Conservation (phyloP, 2,329 filamentous ascomycete genomes). For the Cadophora malorum region DNA sequence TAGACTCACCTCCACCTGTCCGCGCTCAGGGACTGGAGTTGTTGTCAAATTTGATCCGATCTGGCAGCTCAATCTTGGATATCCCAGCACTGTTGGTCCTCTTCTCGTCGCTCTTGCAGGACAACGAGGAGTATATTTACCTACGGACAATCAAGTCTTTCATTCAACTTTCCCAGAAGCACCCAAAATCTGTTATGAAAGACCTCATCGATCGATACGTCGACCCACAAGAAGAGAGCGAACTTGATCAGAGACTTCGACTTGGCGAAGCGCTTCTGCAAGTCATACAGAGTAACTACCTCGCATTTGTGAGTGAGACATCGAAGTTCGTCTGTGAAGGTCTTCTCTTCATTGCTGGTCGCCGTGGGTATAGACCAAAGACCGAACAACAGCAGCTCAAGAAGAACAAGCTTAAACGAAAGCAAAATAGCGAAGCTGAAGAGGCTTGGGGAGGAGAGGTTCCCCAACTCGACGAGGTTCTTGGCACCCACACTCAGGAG, state of each 20-base stretch:
- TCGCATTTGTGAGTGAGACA: constrained; percentile 60
- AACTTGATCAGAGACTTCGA: constrained; percentile 68
- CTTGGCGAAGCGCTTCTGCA: constrained; percentile 72
- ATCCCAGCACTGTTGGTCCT: constrained; percentile 69
- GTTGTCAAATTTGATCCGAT: constrained; percentile 61
- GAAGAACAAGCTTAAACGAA: constrained; percentile 55
- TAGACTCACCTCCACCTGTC: constrained; percentile 70
- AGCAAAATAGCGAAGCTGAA: constrained; percentile 57
- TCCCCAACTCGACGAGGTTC: constrained; percentile 53
- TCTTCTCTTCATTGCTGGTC: constrained; percentile 67
- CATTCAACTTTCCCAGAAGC: constrained; percentile 61
- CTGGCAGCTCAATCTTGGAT: constrained; percentile 65
- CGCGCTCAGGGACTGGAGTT: constrained; percentile 69
- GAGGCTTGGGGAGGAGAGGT: constrained; percentile 62
- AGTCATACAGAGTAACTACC: constrained; percentile 65
- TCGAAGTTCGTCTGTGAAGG: constrained; percentile 61
- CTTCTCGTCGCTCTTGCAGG: constrained; percentile 67
- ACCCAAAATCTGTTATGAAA: constrained; percentile 65
- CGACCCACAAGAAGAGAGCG: constrained; percentile 63
- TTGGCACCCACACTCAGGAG: constrained; percentile 33
- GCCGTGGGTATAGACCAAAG: constrained; percentile 66
- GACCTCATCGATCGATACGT: constrained; percentile 73
- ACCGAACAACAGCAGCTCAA: constrained; percentile 62
- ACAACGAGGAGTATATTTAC: constrained; percentile 75
- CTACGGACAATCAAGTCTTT: constrained; percentile 71